These are phyloP conservation scores for Pichia norvegensis DNA, from an alignment of 1,139 yeast genomes.

Conservation along the genomic window DNA sequence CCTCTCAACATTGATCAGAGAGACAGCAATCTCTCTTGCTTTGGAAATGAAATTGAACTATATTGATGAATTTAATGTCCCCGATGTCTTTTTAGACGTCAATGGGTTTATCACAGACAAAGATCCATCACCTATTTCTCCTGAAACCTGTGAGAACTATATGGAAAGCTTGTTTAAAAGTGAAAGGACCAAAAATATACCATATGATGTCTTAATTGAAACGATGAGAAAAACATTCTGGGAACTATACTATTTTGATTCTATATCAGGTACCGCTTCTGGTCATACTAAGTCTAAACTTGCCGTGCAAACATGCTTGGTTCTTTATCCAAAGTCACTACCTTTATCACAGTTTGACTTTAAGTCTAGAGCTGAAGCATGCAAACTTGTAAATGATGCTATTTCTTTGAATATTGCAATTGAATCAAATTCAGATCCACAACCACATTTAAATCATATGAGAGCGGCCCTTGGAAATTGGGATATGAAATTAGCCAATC, in stretches of 20 bases:
- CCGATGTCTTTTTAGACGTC: constrained; percentile 26
- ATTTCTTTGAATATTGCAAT: constrained; percentile 39
- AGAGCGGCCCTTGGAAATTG: constrained; percentile 41
- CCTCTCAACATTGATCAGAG: constrained; percentile 34
- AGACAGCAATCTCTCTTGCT: constrained; percentile 33
- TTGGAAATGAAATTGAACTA: constrained; percentile 31
- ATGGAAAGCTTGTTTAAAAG: constrained; percentile 22
- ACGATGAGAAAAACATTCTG: constrained; percentile 39
- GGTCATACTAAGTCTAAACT: constrained; percentile 39
- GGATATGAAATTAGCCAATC: constrained; percentile 40
- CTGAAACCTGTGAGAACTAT: constrained; percentile 7
- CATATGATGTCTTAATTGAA: constrained; percentile 27
- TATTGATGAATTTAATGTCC: constrained; percentile 28
- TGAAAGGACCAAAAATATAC: constrained; percentile 25
- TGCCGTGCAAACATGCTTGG: constrained; percentile 29
- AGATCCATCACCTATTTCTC: constrained; percentile 2
- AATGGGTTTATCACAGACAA: constrained; percentile 25
- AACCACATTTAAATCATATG: constrained; percentile 31
- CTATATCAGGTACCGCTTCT: constrained; percentile 44
- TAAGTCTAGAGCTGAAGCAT: constrained; percentile 40
- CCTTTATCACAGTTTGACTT: constrained; percentile 35
- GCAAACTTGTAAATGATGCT: constrained; percentile 41
- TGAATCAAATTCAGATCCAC: constrained; percentile 32
- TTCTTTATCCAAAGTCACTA: constrained; percentile 34
- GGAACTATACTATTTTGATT: constrained; percentile 44